Percentiles rank a stretch among this genome's conserved stretches.
Evolutionary conservation across 202 grass and related monocot genomes (phyloP).

Genomic region (Eragrostis tef): DNA sequence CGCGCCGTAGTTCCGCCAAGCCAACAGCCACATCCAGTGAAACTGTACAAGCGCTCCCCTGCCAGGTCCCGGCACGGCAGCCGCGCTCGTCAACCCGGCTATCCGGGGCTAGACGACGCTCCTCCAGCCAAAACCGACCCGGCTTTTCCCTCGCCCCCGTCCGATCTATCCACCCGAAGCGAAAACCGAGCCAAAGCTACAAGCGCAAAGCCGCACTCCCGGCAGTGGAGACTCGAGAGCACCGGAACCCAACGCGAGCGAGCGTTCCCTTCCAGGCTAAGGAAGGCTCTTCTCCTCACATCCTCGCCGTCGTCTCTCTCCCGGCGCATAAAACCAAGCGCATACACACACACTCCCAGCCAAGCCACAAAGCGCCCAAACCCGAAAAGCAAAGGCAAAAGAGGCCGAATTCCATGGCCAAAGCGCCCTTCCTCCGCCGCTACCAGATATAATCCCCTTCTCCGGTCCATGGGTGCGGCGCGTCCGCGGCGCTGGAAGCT

Average conservation of each 20-base stretch:
- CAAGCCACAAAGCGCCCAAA: conserved; percentile 47
- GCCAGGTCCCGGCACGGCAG: not conserved
- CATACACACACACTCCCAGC: not conserved
- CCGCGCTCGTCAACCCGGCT: not conserved
- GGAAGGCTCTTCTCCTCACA: conserved; percentile 41
- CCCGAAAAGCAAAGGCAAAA: conserved; percentile 27
- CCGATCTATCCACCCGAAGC: no score
- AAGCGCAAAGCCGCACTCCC: not conserved
- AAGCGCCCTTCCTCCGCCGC: conserved; percentile 8
- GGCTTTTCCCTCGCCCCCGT: no score
- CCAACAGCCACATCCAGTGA: not conserved
- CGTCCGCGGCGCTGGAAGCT: conserved; percentile 68
- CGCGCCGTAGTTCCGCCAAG: not conserved
- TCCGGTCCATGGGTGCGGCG: conserved; percentile 50
- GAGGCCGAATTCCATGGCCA: conserved; percentile 27
- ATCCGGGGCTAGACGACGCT: not conserved
- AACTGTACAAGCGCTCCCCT: not conserved
- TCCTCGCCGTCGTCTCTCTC: not conserved
- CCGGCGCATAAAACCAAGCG: conserved; percentile 54
- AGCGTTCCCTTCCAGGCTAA: conserved; percentile 57
- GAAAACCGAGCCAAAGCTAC: not conserved
- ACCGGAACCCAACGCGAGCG: not conserved
- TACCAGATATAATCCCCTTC: not conserved
- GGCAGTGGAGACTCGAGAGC: not conserved
- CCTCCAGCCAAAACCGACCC: not conserved